Base-by-base conservation (phyloP, 2,329 filamentous ascomycete genomes). In the Cadophora luteo-olivacea region DNA sequence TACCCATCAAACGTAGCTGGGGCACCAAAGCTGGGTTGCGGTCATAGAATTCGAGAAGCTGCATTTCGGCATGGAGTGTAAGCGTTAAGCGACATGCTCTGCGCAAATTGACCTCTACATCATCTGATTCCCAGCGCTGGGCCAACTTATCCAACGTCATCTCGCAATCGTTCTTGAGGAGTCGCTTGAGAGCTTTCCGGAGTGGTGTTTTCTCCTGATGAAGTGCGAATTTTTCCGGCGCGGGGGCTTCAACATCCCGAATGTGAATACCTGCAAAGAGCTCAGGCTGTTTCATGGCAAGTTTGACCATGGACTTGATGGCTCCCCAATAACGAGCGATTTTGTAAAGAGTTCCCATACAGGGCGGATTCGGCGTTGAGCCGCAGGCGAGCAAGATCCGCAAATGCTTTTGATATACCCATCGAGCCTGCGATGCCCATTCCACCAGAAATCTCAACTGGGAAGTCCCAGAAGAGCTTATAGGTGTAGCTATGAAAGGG, bases 221-320 rank as follows among this genome's bases (percentile, higher is more conserved):
- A 58, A 58, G 55, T 58, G 55, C 29, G 29, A 58, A 58, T 36
- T 58, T 58, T 38, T 58, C 55, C 55, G 29, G 55, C 55, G 32
- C 12, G 55, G 55, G 55, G 55, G 55, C 55, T n/a, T 58, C n/a
- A 36, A 58, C 55, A 38, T 58, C 55, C 29, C 14, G 55, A 58
- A 58, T 58, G 29, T 36, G 55, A 58, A 58, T 58, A 58, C 29
- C 55, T n/a, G 55, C 55, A 58, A 58, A 58, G 55, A 58, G 29
- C 55, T 58, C 55, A 24, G 55, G 55, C 55, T 58, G 55, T 58
- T 58, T 58, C 29, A 58, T 38, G 29, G 55, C 55, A 58, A 58
- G 55, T 58, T 58, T 58, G 55, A 58, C 55, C 55, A 58, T 58
- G 55, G 55, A 58, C 55, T 58, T 58, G 55, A 58, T 58, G 29